phyloP scores from a whole-genome alignment of 352 stramenopile species.

The Phytophthora cajani region DNA sequence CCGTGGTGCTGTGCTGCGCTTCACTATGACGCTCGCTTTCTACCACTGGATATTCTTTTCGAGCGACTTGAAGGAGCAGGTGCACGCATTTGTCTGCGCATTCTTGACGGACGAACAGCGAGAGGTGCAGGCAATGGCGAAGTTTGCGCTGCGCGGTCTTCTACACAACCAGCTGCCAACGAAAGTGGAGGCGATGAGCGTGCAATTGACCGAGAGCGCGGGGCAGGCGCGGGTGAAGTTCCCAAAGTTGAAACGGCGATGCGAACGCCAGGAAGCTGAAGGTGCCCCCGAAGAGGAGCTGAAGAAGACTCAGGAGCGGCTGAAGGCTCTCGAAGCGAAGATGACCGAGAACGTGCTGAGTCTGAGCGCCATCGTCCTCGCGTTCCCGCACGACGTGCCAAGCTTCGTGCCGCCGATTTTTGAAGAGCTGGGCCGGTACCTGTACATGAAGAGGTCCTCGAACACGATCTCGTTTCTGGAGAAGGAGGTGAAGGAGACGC shows the following conservation, averaged over 20 bases:
- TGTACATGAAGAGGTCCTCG: conserved; percentile 72
- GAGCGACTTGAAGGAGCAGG: conserved; percentile 41
- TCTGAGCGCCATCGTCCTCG: conserved; percentile 73
- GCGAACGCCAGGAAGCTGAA: conserved; percentile 49
- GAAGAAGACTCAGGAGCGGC: conserved; percentile 42
- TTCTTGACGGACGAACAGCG: conserved; percentile 77
- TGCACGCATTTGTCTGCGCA: conserved; percentile 57
- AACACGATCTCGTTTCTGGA: conserved; percentile 69
- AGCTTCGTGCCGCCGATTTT: conserved; percentile 72
- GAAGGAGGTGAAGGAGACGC: conserved; percentile 78
- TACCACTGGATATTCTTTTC: conserved; percentile 77
- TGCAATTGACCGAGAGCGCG: conserved; percentile 44
- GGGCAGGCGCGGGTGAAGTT: conserved; percentile 57
- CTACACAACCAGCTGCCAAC: conserved; percentile 59
- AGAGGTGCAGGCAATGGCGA: conserved; percentile 84
- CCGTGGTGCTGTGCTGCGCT: conserved; percentile 70
- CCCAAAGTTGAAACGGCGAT: conserved; percentile 65
- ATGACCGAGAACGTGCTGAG: conserved; percentile 76
- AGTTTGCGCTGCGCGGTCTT: conserved; percentile 72
- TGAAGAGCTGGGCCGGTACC: conserved; percentile 72
- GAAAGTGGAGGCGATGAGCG: conserved; percentile 47
- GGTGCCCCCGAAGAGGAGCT: conserved; percentile 35
- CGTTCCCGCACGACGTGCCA: conserved; percentile 81
- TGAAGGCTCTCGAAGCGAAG: conserved; percentile 53
- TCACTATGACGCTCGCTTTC: conserved; percentile 77